These are phyloP conservation scores for Aspergillus ustus DNA, from an alignment of 2,329 filamentous ascomycete genomes.

Conservation along the genomic window DNA sequence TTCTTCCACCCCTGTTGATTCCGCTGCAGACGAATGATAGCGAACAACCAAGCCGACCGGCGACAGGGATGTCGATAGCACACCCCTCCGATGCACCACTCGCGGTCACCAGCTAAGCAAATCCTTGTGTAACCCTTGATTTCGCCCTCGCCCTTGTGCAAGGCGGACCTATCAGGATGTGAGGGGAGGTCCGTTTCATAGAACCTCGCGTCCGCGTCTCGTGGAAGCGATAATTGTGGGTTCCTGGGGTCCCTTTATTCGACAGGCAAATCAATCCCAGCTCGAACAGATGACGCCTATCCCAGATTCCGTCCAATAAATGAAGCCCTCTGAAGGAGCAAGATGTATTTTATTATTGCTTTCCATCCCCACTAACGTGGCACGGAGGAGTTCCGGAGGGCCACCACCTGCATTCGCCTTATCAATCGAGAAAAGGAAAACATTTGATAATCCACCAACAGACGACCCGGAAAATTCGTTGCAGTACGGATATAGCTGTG, in stretches of 20 bases:
- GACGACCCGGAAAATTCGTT: constrained; percentile 5
- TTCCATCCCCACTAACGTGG: constrained; percentile 15
- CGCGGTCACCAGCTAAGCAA: constrained; percentile 11
- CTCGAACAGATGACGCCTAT: neutral
- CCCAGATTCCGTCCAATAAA: neutral
- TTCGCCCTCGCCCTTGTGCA: constrained; percentile 10
- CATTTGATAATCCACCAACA: constrained; percentile 14
- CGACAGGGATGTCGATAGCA: constrained; percentile 15
- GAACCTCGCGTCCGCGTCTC: constrained; percentile 6
- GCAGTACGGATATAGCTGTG: constrained; percentile 3
- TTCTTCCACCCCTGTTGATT: constrained; percentile 16
- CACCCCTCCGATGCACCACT: constrained; percentile 14
- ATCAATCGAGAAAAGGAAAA: constrained; percentile 20
- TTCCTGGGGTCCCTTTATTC: constrained; percentile 18
- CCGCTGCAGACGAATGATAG: constrained; percentile 14
- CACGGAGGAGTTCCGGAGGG: constrained; percentile 12
- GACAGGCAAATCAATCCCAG: neutral
- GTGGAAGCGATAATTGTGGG: constrained; percentile 12
- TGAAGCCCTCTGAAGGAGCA: constrained; percentile 2
- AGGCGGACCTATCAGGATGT: constrained; percentile 11
- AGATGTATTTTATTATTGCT: constrained; percentile 11
- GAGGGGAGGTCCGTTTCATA: neutral
- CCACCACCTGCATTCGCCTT: constrained; percentile 20
- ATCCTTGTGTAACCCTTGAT: constrained; percentile 24
- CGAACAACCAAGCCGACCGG: neutral